Evolutionary conservation across 805 yeast species (phyloP), one percentile per base, ranked within the genome.

Genomic region (Hanseniaspora mollemarum): DNA sequence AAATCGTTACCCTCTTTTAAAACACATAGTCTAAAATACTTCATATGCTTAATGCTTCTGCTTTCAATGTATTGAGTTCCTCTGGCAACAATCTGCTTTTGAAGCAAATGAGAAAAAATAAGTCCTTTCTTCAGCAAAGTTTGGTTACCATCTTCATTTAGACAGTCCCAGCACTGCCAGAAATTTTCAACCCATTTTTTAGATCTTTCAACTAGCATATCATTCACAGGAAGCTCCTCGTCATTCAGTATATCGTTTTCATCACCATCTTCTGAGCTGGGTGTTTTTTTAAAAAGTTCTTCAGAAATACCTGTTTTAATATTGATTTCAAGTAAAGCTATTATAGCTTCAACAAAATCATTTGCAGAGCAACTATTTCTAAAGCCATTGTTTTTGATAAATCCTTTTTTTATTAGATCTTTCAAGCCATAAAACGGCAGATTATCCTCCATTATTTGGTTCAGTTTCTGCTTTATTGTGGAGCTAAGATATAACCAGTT

Each of bases 401-500:
- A 87, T 0, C 98, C 97, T 39, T 84, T 88, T 54, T 88, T 72
- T 0, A 84, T 77, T 26, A 92, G 72, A 36, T 86, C 92, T 52
- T 83, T 92, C 28, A 92, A 69, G 4, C 92, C 95, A 62, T 83
- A 87, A 50, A 76, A 68, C 1, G 81, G 83, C 9, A 86, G 68
- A 53, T 85, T 83, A 57, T 77, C 78, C 54, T 71, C 74, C 60
- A 92, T 83, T 21, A 85, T 80, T 13, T 71, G 62, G 21, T 82
- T 81, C 22, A 92, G 67, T 54, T 79, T 81, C 52, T 80, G 77
- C 62, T 92, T 94, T 46, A 90, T 71, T 9, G 74, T 73, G 35
- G 84, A 76, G 61, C 87, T 92, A 80, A 90, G 78, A 62, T 90
- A 94, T 24, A 82, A 72, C 97, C 97, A 92, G 51, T 80, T 80